phyloP scores from a whole-genome alignment of 495 filamentous ascomycete species.

The Sphaerosporella brunnea region DNA sequence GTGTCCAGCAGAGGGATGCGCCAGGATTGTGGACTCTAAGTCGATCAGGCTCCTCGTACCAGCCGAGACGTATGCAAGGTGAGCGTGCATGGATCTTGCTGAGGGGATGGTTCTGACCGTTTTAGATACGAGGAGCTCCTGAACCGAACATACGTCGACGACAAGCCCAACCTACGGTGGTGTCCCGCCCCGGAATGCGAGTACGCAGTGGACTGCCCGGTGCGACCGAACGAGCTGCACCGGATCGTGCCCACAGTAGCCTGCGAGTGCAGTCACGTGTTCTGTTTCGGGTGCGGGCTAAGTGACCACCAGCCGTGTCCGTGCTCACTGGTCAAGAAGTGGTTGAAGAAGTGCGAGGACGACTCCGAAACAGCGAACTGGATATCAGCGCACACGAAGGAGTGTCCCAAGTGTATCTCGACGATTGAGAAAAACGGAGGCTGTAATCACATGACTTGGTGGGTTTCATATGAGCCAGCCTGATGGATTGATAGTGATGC shows the following conservation, averaged over 20 bases:
- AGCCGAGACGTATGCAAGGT: constrained; percentile 50
- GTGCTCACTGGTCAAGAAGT: constrained; percentile 79
- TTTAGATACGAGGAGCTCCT: constrained; percentile 63
- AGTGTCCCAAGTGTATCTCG: constrained; percentile 85
- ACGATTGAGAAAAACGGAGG: constrained; percentile 99
- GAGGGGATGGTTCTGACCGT: not conserved
- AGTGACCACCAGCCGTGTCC: constrained; percentile 87
- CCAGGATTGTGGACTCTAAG: constrained; percentile 77
- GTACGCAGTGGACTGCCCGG: constrained; percentile 72
- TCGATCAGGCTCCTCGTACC: constrained; percentile 71
- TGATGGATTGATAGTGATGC: not conserved
- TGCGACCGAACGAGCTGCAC: constrained; percentile 69
- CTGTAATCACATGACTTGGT: constrained; percentile 98
- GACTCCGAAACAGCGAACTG: constrained; percentile 97
- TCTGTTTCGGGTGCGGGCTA: constrained; percentile 92
- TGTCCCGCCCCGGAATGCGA: constrained; percentile 91
- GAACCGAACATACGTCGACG: constrained; percentile 88
- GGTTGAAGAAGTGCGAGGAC: constrained; percentile 96
- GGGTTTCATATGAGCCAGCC: not conserved
- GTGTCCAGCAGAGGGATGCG: constrained; percentile 74
- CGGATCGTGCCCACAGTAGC: constrained; percentile 76
- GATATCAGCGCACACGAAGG: constrained; percentile 98
- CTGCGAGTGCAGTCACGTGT: constrained; percentile 65
- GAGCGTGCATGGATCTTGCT: constrained; percentile 12
- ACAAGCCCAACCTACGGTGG: constrained; percentile 88